Base-by-base conservation (phyloP, 768 basidiomycete genomes). In the Boletellus emodensis region DNA sequence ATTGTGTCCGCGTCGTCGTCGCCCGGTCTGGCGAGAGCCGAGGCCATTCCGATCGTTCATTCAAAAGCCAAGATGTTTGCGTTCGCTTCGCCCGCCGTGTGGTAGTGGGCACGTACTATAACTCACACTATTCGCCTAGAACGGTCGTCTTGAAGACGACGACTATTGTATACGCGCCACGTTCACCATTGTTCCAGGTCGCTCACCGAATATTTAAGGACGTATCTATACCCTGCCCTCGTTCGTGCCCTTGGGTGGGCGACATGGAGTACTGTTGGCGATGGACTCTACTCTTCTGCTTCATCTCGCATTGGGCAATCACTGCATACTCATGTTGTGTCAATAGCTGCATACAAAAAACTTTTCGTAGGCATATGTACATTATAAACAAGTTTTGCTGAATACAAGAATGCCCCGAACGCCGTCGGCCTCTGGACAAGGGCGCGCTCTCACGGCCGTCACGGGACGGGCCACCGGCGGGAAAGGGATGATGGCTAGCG, bases 41-140 rank as follows among this genome's bases (percentile, higher is more conserved):
- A 63, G 20, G 41, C 66, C 0, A 55, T 62, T 1, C 57, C 58
- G 0, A 49, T 70, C 24, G 57, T 64, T 17, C 72, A 79, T 47
- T 51, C 62, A 3, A 85, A 84, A 64, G 61, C 64, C 6, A 80
- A 82, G 63, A 83, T 83, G 75, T 86, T 83, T 39, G 82, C 84
- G 0, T 77, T 79, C 53, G 84, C 84, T 11, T 69, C 77, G 1
- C 81, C 82, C 0, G 72, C 83, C 1, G 72, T 74, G 17, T 86
- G 84, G 84, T 86, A 75, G 73, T 61, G 3, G 17, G 10, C 1
- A 41, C 35, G 22, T 60, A 55, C 57, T 61, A 61, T 64, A 53
- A 45, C 44, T 51, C 52, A 49, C 48, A 32, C 54, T 46, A 67
- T 57, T 51, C 56, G 48, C 33, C 51, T 60, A 65, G 62, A 65